Percentiles rank a stretch among this genome's conserved stretches.
Conservation (phyloP, 2,329 filamentous ascomycete species). For the Phyllosticta capitalensis region DNA sequence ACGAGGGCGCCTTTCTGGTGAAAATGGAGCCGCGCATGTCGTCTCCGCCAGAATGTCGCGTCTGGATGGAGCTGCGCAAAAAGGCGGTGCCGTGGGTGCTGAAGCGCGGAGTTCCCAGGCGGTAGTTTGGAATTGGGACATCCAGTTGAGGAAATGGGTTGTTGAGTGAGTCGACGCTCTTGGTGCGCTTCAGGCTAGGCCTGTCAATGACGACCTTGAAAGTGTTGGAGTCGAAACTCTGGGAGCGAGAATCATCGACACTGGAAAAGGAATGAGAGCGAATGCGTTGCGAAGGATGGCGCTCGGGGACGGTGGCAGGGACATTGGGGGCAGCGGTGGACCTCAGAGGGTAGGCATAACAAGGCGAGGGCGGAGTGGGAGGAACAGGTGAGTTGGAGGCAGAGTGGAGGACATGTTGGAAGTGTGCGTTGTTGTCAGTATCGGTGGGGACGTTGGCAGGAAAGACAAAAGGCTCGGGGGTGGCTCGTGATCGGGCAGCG, state of each 20-base stretch:
- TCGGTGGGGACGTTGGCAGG: conserved; percentile 30
- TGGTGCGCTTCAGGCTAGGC: conserved; percentile 51
- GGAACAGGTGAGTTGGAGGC: conserved; percentile 17
- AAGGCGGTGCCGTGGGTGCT: conserved; percentile 66
- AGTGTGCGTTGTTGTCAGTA: conserved; percentile 17
- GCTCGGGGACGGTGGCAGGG: background rate
- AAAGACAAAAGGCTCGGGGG: conserved; percentile 29
- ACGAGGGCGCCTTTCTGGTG: conserved; percentile 29
- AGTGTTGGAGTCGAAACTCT: conserved; percentile 53
- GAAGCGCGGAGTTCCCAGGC: conserved; percentile 72
- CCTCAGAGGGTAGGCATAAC: background rate
- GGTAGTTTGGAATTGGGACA: conserved; percentile 74
- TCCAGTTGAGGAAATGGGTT: conserved; percentile 51
- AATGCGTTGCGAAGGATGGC: conserved; percentile 19
- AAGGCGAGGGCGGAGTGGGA: background rate
- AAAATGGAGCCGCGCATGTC: conserved; percentile 57
- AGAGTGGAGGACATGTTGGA: conserved; percentile 24
- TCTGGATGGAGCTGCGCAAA: conserved; percentile 71
- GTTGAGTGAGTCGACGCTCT: conserved; percentile 46
- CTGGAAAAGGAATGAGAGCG: conserved; percentile 72
- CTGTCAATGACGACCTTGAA: conserved; percentile 76
- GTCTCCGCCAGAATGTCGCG: conserved; percentile 55
- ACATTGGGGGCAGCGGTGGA: conserved; percentile 11
- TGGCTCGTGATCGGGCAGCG: conserved; percentile 24
- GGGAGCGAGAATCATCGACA: conserved; percentile 49